These are phyloP conservation scores for Tetracladium marchalianum DNA, from an alignment of 495 filamentous ascomycete genomes.

Conservation along the genomic window DNA sequence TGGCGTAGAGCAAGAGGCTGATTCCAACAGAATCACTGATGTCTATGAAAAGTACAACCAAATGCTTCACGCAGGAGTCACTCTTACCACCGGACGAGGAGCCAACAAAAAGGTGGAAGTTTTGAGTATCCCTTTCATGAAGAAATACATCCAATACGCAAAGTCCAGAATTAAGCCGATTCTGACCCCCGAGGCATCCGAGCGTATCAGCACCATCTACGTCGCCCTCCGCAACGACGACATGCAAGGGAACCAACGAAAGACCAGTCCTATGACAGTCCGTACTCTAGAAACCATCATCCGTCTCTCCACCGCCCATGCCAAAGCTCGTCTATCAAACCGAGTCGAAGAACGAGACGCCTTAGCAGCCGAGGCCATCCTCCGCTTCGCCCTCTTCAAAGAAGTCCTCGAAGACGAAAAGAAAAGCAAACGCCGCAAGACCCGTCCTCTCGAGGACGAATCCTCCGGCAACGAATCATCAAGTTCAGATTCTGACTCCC, in stretches of 20 bases:
- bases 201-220: slow-evolving; percentile 89
- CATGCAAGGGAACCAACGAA: slow-evolving; percentile 84
- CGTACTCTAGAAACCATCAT: slow-evolving; percentile 97
- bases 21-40: slow-evolving; percentile 62
- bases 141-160: slow-evolving; percentile 99
- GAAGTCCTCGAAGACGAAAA: slow-evolving; percentile 87
- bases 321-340: slow-evolving; percentile 84
- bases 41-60: slow-evolving; percentile 95
- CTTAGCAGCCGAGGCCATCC: slow-evolving; percentile 75
- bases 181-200: slow-evolving; percentile 83
- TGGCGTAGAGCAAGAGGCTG: slow-evolving; percentile 68
- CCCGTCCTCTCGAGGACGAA: slow-evolving; percentile 28
- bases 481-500: slow-evolving; percentile 20
- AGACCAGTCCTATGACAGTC: slow-evolving; percentile 90
- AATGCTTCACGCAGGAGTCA: slow-evolving; percentile 91
- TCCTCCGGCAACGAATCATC: slow-evolving; percentile 33
- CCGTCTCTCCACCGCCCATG: slow-evolving; percentile 91
- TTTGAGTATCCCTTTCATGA: slow-evolving; percentile 97
- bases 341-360: slow-evolving; percentile 91
- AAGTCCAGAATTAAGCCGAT: slow-evolving; percentile 86
- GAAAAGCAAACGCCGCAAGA: slow-evolving; percentile 58
- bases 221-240: slow-evolving; percentile 93
- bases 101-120: slow-evolving; percentile 72
- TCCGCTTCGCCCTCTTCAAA: slow-evolving; percentile 96
- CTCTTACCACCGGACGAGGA: slow-evolving; percentile 59